Percentiles rank a stretch among this genome's conserved stretches.
These are phyloP conservation scores for Ophiostoma novo-ulmi DNA, from an alignment of 2,329 filamentous ascomycete species.

Conservation along the genomic window DNA sequence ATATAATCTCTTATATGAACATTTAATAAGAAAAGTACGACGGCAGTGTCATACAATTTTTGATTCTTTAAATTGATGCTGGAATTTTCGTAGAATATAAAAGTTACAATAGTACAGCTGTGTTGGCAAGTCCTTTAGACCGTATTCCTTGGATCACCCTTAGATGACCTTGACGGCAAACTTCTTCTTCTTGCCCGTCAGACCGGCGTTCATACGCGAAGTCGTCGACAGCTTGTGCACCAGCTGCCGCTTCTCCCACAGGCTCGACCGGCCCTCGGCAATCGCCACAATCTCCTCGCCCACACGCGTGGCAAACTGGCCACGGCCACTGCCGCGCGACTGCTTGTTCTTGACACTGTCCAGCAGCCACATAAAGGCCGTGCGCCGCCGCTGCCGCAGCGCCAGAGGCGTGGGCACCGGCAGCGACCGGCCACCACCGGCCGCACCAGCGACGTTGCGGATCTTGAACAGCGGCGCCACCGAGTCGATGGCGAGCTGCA, in stretches of 20 bases:
- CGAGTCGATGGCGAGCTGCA: conserved; percentile 85
- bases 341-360: conserved; percentile 74
- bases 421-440: conserved; percentile 78
- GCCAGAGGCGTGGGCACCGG: conserved; percentile 76
- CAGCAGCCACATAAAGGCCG: conserved; percentile 84
- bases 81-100: background rate
- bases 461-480: conserved; percentile 85
- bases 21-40: too few species aligned
- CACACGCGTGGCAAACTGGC: conserved; percentile 69
- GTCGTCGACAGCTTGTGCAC: conserved; percentile 78
- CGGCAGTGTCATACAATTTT: background rate
- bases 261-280: conserved; percentile 74
- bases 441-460: conserved; percentile 66
- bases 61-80: background rate
- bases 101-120: background rate
- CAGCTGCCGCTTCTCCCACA: conserved; percentile 75
- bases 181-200: conserved; percentile 11
- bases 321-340: conserved; percentile 64
- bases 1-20: background rate
- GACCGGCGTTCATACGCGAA: conserved; percentile 63
- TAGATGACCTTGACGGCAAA: background rate
- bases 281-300: conserved; percentile 83
- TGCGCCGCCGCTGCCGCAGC: conserved; percentile 68
- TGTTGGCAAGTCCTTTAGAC: background rate
- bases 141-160: background rate